Conservation (phyloP, 2,329 filamentous ascomycete genomes). For the Akanthomyces muscarius region DNA sequence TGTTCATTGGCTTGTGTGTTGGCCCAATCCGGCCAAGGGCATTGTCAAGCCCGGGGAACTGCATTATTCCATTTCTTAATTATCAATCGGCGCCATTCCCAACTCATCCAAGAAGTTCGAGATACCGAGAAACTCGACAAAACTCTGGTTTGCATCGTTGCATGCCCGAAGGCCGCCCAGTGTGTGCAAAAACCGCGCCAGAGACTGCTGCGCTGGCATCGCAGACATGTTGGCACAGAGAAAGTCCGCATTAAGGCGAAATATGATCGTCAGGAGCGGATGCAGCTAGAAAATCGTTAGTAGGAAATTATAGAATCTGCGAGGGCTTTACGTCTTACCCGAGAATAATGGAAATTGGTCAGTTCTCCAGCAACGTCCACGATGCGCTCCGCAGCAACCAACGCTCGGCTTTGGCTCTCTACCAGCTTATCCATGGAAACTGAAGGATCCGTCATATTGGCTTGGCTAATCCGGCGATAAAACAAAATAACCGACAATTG, state of each 20-base stretch:
- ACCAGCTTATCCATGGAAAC: background rate
- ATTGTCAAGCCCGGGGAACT: no score
- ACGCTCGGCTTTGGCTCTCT: background rate
- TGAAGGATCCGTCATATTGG: background rate
- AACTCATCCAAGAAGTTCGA: background rate
- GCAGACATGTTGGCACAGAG: background rate
- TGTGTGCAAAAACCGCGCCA: background rate
- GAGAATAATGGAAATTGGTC: background rate
- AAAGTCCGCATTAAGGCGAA: constrained; percentile 13
- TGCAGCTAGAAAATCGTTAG: background rate
- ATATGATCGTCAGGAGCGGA: constrained; percentile 14
- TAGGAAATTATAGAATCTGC: background rate
- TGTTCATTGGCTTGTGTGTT: background rate
- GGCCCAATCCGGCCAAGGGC: background rate
- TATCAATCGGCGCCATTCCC: background rate
- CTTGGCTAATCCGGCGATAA: no score
- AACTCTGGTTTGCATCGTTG: background rate
- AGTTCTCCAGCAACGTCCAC: background rate
- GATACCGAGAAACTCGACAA: background rate
- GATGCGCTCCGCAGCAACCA: background rate
- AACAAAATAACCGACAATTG: background rate
- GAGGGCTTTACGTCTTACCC: background rate
- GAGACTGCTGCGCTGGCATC: background rate
- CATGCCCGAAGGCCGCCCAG: background rate
- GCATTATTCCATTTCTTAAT: background rate